Conservation (phyloP, 495 filamentous ascomycete species). For the Trypethelium eluteriae region DNA sequence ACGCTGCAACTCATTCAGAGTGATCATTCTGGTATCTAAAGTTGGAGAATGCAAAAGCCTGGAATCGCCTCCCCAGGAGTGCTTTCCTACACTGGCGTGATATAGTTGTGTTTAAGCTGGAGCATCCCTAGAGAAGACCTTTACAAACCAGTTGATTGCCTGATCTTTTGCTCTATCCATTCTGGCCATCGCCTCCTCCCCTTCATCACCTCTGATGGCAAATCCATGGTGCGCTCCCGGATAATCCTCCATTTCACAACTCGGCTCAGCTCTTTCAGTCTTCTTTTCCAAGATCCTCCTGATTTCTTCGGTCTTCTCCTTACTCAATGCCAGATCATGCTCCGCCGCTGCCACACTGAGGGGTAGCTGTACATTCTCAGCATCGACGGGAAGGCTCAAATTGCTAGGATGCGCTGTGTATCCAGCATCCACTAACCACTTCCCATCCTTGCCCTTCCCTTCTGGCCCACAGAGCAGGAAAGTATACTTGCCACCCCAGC, state of each 20-base stretch:
- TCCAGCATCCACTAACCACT: conserved; percentile 43
- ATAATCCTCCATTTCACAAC: conserved; percentile 46
- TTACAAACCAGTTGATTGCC: conserved; percentile 50
- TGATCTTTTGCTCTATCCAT: conserved; percentile 44
- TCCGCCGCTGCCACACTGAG: conserved; percentile 51
- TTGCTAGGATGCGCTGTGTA: conserved; percentile 51
- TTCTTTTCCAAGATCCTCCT: conserved; percentile 40
- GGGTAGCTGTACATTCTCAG: conserved; percentile 46
- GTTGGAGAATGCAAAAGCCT: not conserved
- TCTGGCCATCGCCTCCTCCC: conserved; percentile 38
- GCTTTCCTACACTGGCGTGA: not conserved
- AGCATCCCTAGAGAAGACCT: conserved; percentile 27
- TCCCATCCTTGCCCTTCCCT: conserved; percentile 26
- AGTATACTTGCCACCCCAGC: conserved; percentile 29
- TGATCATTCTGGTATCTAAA: no score
- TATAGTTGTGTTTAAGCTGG: not conserved
- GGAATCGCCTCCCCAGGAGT: not conserved
- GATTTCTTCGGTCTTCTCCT: conserved; percentile 37
- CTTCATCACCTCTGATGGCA: conserved; percentile 45
- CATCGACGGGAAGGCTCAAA: conserved; percentile 48
- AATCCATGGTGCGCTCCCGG: conserved; percentile 56
- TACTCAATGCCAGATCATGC: conserved; percentile 41
- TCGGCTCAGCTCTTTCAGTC: conserved; percentile 32
- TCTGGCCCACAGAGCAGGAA: conserved; percentile 24
- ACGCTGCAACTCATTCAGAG: no score